Conservation (phyloP, 23 red algal genomes). For the Porphyridium purpureum region DNA sequence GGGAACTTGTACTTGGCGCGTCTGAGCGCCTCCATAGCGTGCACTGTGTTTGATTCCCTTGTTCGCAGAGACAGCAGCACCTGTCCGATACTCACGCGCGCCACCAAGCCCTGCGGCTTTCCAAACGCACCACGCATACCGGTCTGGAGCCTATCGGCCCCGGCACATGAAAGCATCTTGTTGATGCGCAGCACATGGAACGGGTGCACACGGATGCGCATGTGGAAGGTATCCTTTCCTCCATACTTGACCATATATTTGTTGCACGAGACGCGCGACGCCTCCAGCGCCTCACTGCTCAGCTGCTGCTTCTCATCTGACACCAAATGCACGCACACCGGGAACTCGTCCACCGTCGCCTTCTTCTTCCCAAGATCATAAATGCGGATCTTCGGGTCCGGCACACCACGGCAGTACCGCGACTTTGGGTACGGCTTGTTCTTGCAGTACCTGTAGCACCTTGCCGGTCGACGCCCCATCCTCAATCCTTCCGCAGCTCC, state of each 20-base stretch:
- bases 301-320: slow-evolving; percentile 99
- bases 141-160: slow-evolving; percentile 97
- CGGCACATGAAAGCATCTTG: slow-evolving; percentile 99
- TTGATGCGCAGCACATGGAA: slow-evolving; percentile 99
- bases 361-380: slow-evolving; percentile 91
- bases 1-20: slow-evolving; percentile 99
- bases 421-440: slow-evolving; percentile 99
- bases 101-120: slow-evolving; percentile 92
- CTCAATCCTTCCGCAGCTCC: not conserved
- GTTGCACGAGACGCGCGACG: slow-evolving; percentile 89
- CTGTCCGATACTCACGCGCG: slow-evolving; percentile 96
- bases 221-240: slow-evolving; percentile 91
- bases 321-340: slow-evolving; percentile 75
- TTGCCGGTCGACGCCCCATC: slow-evolving; percentile 37
- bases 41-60: slow-evolving; percentile 56
- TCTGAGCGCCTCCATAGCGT: slow-evolving; percentile 72
- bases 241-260: slow-evolving; percentile 85
- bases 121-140: slow-evolving; percentile 98
- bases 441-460: slow-evolving; percentile 98
- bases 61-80: slow-evolving; percentile 65
- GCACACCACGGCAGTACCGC: slow-evolving; percentile 96
- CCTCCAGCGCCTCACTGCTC: slow-evolving; percentile 86
- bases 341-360: slow-evolving; percentile 80
- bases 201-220: slow-evolving; percentile 86
- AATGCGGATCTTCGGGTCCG: slow-evolving; percentile 97